Evolutionary conservation across 2,329 filamentous ascomycete species (phyloP).

Genomic region (Phyllosticta citribraziliensis): DNA sequence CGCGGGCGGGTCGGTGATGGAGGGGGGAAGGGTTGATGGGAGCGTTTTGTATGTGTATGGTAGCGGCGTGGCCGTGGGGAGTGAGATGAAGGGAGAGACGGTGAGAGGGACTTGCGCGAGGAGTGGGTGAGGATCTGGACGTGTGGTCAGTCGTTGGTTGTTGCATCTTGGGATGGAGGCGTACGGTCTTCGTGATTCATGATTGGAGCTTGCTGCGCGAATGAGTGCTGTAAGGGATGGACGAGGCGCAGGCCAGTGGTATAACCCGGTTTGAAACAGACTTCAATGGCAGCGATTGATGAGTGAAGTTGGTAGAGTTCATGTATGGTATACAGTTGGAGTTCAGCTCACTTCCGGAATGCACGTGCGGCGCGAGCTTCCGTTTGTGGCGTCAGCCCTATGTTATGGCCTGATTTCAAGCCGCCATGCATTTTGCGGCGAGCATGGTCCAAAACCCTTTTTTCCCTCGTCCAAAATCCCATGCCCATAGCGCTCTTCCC

Average conservation of each 20-base stretch:
- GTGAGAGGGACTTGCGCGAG: constrained; percentile 88
- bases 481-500: background rate
- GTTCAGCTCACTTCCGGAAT: background rate
- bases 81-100: constrained; percentile 85
- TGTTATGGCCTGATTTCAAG: constrained; percentile 5
- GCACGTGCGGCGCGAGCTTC: constrained; percentile 4
- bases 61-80: constrained; percentile 81
- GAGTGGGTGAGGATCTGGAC: constrained; percentile 60
- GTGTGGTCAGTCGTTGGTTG: constrained; percentile 6
- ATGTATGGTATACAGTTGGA: background rate
- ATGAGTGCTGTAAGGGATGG: background rate
- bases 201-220: background rate
- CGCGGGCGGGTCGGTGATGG: constrained; percentile 43
- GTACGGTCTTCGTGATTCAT: constrained; percentile 21
- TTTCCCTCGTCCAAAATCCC: background rate
- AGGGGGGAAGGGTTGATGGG: constrained; percentile 73
- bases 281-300: background rate
- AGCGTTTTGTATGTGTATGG: constrained; percentile 93
- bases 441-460: background rate
- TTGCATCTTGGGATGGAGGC: constrained; percentile 10
- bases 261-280: background rate
- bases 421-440: constrained; percentile 2
- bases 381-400: constrained; percentile 8
- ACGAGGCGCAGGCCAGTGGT: background rate
- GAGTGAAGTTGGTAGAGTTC: background rate